A percentile compares a stretch with the other conserved stretches of the same genome.
phyloP scores from a whole-genome alignment of 805 yeast genomes.

The Myxozyma lipomycoides region DNA sequence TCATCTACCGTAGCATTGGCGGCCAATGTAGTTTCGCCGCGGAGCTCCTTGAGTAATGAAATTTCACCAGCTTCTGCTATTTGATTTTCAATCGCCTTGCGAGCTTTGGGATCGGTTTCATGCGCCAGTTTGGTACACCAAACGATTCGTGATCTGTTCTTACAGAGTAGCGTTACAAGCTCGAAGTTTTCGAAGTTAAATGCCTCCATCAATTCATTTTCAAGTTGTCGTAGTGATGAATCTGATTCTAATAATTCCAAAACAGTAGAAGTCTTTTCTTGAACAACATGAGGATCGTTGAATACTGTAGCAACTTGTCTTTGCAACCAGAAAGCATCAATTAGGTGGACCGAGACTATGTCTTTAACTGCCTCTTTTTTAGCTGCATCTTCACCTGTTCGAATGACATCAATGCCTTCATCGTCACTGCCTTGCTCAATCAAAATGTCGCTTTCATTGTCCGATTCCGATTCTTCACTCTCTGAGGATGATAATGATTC shows the following conservation, averaged over 20 bases:
- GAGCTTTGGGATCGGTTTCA: slow-evolving; percentile 40
- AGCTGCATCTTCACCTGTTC: slow-evolving; percentile 15
- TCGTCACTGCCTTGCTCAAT: slow-evolving; percentile 33
- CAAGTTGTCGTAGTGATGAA: slow-evolving; percentile 45
- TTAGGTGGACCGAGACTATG: slow-evolving; percentile 39
- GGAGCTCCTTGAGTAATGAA: slow-evolving; percentile 44
- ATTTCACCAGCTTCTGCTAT: slow-evolving; percentile 46
- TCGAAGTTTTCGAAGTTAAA: slow-evolving; percentile 46
- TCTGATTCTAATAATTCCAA: slow-evolving; percentile 42
- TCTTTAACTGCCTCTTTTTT: slow-evolving; percentile 7
- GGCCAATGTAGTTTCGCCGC: slow-evolving; percentile 27
- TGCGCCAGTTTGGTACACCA: slow-evolving; percentile 52
- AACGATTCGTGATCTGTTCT: slow-evolving; percentile 50
- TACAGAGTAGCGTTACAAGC: slow-evolving; percentile 47
- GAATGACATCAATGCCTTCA: slow-evolving; percentile 29
- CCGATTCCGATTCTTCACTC: slow-evolving; percentile 34
- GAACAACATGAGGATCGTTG: slow-evolving; percentile 42
- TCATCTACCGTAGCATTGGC: slow-evolving; percentile 33
- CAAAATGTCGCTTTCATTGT: slow-evolving; percentile 28
- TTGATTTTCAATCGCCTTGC: slow-evolving; percentile 40
- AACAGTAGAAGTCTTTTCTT: slow-evolving; percentile 43
- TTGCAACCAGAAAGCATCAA: slow-evolving; percentile 54
- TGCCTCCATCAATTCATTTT: slow-evolving; percentile 50
- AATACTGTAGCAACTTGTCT: slow-evolving; percentile 43
- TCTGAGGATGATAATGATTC: slow-evolving; percentile 33